Evolutionary conservation across 345 rosid genomes (phyloP), one percentile per base, ranked within the genome.

Genomic region (Linum trigynum): DNA sequence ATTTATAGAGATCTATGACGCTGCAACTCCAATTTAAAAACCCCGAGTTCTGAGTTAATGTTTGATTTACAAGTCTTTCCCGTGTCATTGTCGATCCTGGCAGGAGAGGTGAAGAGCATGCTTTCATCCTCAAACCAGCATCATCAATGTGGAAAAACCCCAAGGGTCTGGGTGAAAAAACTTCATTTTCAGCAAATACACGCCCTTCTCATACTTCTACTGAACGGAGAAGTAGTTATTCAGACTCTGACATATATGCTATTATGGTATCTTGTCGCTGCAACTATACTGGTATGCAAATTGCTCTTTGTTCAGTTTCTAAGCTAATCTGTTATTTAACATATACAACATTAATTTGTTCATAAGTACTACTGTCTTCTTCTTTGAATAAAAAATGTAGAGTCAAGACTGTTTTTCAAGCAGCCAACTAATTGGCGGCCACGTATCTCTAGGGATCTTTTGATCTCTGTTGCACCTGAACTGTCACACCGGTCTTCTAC

Each of bases 21-120:
- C 14, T 48, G 53, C 53, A 9, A 1, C 9, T 3, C 53, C 53
- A 48, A 9, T 48, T 48, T 48, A 15, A 48, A 48, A 48, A 48
- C 14, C 14, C 53, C 14, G 53, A 48, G 14, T 15, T 48, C 3
- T 15, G 3, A 15, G 11, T 48, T 48, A 5, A 48, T 9, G 3
- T 9, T 48, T 57, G 15, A 69, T 69, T 61, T 5, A 38, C 53
- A 45, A 57, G 50, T 38, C 38, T 71, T 66, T 41, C 73, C 62
- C 57, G 14, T 48, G 53, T 9, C 14, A 48, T 48, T 48, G 15
- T 5, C 53, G 8, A 48, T 48, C 43, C 41, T 77, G 74, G 73
- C 85, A 95, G 99, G 99, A 89, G 81, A 77, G 91, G 96, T 74
- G 99, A 91, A 77, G 97, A 89, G 74, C 99, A 91, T 74, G 91